These are phyloP conservation scores for Aethionema arabicum DNA, from an alignment of 345 rosid species.

Conservation along the genomic window DNA sequence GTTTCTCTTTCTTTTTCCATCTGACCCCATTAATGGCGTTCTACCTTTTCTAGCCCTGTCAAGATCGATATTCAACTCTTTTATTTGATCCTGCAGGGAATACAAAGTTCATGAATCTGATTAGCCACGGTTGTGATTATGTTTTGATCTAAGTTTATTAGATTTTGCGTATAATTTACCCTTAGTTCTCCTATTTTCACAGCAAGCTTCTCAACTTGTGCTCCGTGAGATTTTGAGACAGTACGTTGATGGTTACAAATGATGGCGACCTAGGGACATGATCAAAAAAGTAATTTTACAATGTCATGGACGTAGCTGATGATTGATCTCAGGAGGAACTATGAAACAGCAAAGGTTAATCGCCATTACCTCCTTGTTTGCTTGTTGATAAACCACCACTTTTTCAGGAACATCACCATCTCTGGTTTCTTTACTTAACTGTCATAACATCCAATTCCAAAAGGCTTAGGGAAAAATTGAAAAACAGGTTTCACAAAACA, in stretches of 20 bases:
- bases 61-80: slow-evolving; percentile 68
- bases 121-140: slow-evolving; percentile 5
- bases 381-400: slow-evolving; percentile 67
- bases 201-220: slow-evolving; percentile 75
- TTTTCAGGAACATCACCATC: slow-evolving; percentile 80
- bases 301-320: background rate
- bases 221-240: slow-evolving; percentile 74
- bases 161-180: slow-evolving; percentile 41
- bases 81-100: slow-evolving; percentile 49
- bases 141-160: background rate
- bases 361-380: slow-evolving; percentile 79
- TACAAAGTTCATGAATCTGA: background rate
- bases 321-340: too few relatives aligned
- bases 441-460: slow-evolving; percentile 36
- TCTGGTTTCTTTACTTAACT: slow-evolving; percentile 70
- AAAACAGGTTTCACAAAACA: too few relatives aligned
- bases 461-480: too few relatives aligned
- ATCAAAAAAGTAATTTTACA: background rate
- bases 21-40: slow-evolving; percentile 76
- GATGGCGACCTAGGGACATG: slow-evolving; percentile 69
- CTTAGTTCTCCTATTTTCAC: slow-evolving; percentile 73
- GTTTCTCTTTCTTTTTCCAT: slow-evolving; percentile 84
- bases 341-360: too few relatives aligned
- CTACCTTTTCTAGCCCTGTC: slow-evolving; percentile 85
- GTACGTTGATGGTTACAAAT: slow-evolving; percentile 98